A percentile compares a stretch with the other conserved stretches of the same genome.
phyloP scores from a whole-genome alignment of 306 rosid species.

The Quillaja saponaria region DNA sequence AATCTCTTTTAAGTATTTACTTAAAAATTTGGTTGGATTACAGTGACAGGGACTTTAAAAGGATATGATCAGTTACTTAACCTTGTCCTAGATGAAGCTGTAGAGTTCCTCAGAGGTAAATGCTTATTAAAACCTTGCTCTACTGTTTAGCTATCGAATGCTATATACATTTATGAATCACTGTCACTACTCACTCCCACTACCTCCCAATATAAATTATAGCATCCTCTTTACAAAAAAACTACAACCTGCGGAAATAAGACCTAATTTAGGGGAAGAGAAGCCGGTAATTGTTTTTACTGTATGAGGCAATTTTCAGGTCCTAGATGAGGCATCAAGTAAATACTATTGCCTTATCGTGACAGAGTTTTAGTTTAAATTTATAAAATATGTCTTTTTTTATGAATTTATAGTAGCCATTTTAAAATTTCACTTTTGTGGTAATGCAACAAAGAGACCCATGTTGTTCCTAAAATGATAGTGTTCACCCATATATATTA shows the following conservation, averaged over 20 bases:
- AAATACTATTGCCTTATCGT: neutral
- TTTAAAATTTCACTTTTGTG: neutral
- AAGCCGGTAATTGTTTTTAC: neutral
- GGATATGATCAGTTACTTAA: slow-evolving; percentile 95
- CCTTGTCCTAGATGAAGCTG: slow-evolving; percentile 91
- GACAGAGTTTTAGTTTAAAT: neutral
- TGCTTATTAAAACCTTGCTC: neutral
- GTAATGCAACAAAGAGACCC: too few relatives aligned
- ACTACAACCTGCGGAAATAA: neutral
- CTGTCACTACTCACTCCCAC: neutral
- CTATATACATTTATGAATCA: neutral
- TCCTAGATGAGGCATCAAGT: neutral
- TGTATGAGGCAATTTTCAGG: neutral
- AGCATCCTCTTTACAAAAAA: neutral
- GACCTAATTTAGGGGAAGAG: neutral
- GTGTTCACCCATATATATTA: too few relatives aligned
- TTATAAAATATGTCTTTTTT: too few relatives aligned
- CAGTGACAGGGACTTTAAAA: slow-evolving; percentile 91
- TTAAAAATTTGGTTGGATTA: slow-evolving; percentile 28
- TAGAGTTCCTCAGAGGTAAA: slow-evolving; percentile 88
- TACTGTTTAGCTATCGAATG: neutral
- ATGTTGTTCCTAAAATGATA: too few relatives aligned
- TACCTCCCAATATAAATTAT: neutral
- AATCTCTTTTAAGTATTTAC: too few relatives aligned
- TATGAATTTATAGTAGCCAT: too few relatives aligned